These are phyloP conservation scores for Diutina mesorugosa DNA, from an alignment of 1,139 yeast genomes.

Conservation along the genomic window DNA sequence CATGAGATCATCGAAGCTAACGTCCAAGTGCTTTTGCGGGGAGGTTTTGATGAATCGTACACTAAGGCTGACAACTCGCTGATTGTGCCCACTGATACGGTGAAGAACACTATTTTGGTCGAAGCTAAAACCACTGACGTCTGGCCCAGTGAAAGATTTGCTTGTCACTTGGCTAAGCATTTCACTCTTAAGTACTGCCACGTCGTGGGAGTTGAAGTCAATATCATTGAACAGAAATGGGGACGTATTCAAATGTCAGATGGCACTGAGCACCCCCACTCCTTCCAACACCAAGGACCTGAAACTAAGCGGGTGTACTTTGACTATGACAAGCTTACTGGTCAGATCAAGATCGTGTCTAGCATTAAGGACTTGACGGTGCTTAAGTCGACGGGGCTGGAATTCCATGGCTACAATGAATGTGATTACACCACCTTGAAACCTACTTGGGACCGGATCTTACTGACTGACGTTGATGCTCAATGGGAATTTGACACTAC, in stretches of 20 bases:
- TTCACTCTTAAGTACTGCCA: slow-evolving; percentile 66
- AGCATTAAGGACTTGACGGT: slow-evolving; percentile 77
- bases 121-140: slow-evolving; percentile 72
- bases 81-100: slow-evolving; percentile 92
- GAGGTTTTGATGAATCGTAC: slow-evolving; percentile 67
- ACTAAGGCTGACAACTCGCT: slow-evolving; percentile 78
- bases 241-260: slow-evolving; percentile 8
- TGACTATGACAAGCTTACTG: slow-evolving; percentile 32
- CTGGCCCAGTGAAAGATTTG: slow-evolving; percentile 87
- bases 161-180: slow-evolving; percentile 72
- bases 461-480: slow-evolving; percentile 79
- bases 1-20: slow-evolving; percentile 83
- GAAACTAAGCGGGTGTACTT: slow-evolving; percentile 58
- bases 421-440: slow-evolving; percentile 83
- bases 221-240: slow-evolving; percentile 68
- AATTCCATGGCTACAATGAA: slow-evolving; percentile 75
- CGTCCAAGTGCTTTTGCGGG: slow-evolving; percentile 61
- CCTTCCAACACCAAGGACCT: slow-evolving; percentile 74
- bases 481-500: slow-evolving; percentile 54
- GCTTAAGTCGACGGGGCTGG: slow-evolving; percentile 82
- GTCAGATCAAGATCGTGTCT: slow-evolving; percentile 44
- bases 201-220: slow-evolving; percentile 57
- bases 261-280: slow-evolving; percentile 70
- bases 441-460: slow-evolving; percentile 73
- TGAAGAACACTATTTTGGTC: slow-evolving; percentile 73